Base-by-base conservation (phyloP, 805 yeast genomes). In the Suhomyces sp. region DNA sequence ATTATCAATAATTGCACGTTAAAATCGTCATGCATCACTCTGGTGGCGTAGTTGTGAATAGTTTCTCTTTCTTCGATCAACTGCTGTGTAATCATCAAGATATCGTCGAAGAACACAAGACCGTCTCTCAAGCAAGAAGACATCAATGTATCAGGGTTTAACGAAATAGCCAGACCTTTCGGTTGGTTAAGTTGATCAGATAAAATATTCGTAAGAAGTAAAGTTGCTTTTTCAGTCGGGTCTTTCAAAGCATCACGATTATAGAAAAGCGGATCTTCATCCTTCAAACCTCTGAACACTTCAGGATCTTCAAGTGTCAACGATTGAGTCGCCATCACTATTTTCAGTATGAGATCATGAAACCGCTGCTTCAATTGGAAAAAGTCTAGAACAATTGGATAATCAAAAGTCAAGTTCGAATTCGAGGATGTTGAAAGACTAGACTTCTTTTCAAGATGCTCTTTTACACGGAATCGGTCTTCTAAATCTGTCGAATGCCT, bases 11-110 rank as follows among this genome's bases (percentile, higher is more conserved):
- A 65, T 49, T 84, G 85, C 35, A 82, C 79, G 54, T 85, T 82
- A 60, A 86, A 80, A 61, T 86, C 88, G 55, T 85, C 84, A 58
- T 86, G 86, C 90, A 88, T 85, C 52, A 87, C 84, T 60, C 94
- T 76, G 0, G 93, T 85, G 13, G 90, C 87, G 62, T 87, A 87
- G 60, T 85, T 88, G 47, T 87, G 66, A 24, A 88, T 78, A 4
- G 84, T 80, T 53, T 86, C 90, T 52, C 90, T 76, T 62, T 87
- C 91, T 42, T 85, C 88, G 36, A 85, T 80, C 58, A 88, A 72
- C 57, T 82, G 87, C 44, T 78, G 77, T 6, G 85, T 80, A 12
- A 83, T 61, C 0, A 60, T 53, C 48, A 74, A 58, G 5, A 79
- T 59, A n/a, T 70, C 49, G 8, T 68, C 71, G 29, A 76, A 64